phyloP scores from a whole-genome alignment of 2,329 filamentous ascomycete species.

The Trichoderma sp. region DNA sequence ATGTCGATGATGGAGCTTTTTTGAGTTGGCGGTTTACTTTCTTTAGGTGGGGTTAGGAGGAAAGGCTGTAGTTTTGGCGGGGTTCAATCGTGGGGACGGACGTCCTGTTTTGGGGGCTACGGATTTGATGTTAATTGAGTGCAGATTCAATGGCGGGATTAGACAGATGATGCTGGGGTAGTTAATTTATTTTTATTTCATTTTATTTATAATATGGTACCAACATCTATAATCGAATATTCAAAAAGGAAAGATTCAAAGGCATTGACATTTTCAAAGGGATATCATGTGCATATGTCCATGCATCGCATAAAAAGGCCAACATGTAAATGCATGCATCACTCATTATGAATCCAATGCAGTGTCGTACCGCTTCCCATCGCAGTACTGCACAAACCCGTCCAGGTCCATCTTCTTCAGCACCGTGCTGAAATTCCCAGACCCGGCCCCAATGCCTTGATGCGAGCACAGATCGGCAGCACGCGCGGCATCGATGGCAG shows the following conservation, averaged over 20 bases:
- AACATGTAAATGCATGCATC: background rate
- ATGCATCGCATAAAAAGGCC: background rate
- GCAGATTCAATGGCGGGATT: background rate
- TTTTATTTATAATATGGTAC: background rate
- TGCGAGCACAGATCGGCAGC: slow-evolving; percentile 44
- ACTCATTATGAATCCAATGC: background rate
- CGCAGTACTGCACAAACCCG: slow-evolving; percentile 60
- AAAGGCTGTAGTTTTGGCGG: slow-evolving; percentile 27
- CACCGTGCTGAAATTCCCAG: slow-evolving; percentile 58
- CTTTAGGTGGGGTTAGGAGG: slow-evolving; percentile 25
- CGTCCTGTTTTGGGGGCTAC: background rate
- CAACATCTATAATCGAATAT: background rate
- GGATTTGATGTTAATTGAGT: background rate
- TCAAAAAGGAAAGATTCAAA: background rate
- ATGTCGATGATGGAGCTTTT: slow-evolving; percentile 8
- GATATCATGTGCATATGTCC: background rate
- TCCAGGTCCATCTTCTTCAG: slow-evolving; percentile 64
- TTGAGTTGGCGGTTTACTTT: background rate
- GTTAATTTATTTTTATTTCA: background rate
- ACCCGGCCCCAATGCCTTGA: slow-evolving; percentile 37
- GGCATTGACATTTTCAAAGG: no score
- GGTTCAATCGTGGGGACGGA: slow-evolving; percentile 23
- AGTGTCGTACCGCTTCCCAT: slow-evolving; percentile 33
- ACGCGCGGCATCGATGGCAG: slow-evolving; percentile 32
- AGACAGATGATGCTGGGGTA: background rate